These are phyloP conservation scores for Pyrenula massariospora DNA, from an alignment of 495 filamentous ascomycete species.

Conservation along the genomic window DNA sequence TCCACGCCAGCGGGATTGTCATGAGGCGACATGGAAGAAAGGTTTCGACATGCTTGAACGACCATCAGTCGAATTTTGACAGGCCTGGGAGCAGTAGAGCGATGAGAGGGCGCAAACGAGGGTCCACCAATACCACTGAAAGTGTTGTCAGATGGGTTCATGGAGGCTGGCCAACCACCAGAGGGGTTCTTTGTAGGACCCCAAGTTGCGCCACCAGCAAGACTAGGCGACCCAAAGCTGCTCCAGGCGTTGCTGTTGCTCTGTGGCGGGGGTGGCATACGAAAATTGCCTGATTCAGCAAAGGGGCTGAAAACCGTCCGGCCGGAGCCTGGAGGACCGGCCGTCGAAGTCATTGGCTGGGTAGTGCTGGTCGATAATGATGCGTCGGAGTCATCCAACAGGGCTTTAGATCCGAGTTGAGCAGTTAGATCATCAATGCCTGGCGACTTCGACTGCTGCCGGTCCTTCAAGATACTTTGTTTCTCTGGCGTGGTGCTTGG, in stretches of 20 bases:
- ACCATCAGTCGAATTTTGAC: conserved; percentile 45
- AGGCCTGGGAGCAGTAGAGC: conserved; percentile 37
- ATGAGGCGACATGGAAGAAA: conserved; percentile 29
- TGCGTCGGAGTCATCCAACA: conserved; percentile 72
- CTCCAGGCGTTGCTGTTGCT: background rate
- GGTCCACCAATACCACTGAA: conserved; percentile 31
- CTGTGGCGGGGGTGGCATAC: background rate
- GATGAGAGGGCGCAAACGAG: conserved; percentile 12
- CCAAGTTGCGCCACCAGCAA: conserved; percentile 11
- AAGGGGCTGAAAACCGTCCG: conserved; percentile 7
- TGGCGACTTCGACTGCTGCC: conserved; percentile 17
- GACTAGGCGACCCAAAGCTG: background rate
- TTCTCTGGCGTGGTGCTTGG: conserved; percentile 58
- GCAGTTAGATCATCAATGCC: conserved; percentile 65
- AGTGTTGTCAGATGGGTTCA: conserved; percentile 20
- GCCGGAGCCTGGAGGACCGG: conserved; percentile 21
- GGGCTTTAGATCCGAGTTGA: conserved; percentile 84
- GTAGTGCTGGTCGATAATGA: conserved; percentile 28
- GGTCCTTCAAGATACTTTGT: conserved; percentile 16
- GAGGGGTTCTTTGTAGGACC: conserved; percentile 6
- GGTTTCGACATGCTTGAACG: conserved; percentile 47
- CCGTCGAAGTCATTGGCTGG: conserved; percentile 22
- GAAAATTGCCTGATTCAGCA: background rate
- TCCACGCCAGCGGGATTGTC: conserved; percentile 20
- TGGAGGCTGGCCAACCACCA: conserved; percentile 30